Percentiles rank a stretch among this genome's conserved stretches.
phyloP scores from a whole-genome alignment of 805 yeast genomes.

The Starmerella apicola region DNA sequence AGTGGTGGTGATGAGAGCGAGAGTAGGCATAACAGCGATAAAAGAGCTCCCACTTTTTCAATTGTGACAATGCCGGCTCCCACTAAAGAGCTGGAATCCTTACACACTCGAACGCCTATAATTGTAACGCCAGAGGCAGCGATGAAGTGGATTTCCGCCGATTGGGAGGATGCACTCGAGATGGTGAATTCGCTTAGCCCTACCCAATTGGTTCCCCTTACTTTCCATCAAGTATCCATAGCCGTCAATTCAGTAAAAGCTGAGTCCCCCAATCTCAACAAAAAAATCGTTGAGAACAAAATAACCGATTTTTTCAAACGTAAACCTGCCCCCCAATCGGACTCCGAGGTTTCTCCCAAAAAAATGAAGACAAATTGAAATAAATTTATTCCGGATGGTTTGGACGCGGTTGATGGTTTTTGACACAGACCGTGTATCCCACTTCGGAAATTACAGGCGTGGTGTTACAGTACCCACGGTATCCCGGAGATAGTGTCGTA shows the following conservation, averaged over 20 bases:
- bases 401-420: too few relatives aligned
- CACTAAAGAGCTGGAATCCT: conserved; percentile 45
- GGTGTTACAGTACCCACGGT: too few relatives aligned
- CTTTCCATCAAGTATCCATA: background rate
- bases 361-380: too few relatives aligned
- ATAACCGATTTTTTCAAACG: background rate
- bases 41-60: conserved; percentile 42
- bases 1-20: too few relatives aligned
- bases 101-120: conserved; percentile 72
- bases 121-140: conserved; percentile 37
- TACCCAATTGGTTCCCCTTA: background rate
- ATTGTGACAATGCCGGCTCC: conserved; percentile 61
- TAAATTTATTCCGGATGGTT: too few relatives aligned
- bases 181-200: conserved; percentile 31
- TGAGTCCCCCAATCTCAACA: background rate
- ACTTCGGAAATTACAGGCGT: too few relatives aligned
- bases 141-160: conserved; percentile 36
- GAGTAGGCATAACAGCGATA: too few relatives aligned
- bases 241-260: background rate
- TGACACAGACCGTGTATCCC: too few relatives aligned
- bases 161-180: conserved; percentile 46
- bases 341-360: too few relatives aligned
- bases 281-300: background rate
- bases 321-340: too few relatives aligned
- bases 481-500: too few relatives aligned